Evolutionary conservation across 352 stramenopile genomes (phyloP), one percentile per base, ranked within the genome.

Genomic region (Pilasporangium apinafurcum): DNA sequence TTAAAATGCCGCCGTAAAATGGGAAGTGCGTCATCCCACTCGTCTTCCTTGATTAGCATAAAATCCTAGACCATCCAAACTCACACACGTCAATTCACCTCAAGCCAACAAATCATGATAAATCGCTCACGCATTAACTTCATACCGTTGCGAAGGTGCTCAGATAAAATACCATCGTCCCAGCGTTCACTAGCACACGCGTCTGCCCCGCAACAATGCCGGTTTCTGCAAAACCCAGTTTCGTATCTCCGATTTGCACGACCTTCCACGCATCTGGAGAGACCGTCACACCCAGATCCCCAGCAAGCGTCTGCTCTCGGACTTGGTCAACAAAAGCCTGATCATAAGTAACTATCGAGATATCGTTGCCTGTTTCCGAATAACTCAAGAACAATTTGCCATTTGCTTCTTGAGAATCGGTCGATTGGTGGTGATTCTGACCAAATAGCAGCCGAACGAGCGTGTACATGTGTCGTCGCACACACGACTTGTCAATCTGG

Each of bases 41-140:
- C 71, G 56, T 84, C 71, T 38, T 84, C 71, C 40, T 81, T 84
- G 62, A 84, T 79, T 10, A 84, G 33, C 71, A 84, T 81, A 13
- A 79, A 81, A 22, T 84, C 71, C 65, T 78, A 26, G 6, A 43
- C 10, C 12, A 16, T 8, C n/a, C 34, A 8, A 39, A 39, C 6
- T 21, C 22, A 5, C 13, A 39, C 27, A 21, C 24, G 8, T 9
- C 16, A 37, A 8, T 21, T 30, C 22, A 35, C 29, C 7, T 7
- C 3, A 29, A 20, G 6, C 32, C 3, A 18, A 12, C 42, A n/a
- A 38, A 17, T 13, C 10, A 18, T 10, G 5, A 4, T 20, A 31
- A 17, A 51, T 3, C 5, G 6, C 1, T 24, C 14, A 31, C 18
- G 28, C n/a, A 25, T 21, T 20, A 44, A 24, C 16, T 21, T 17